phyloP scores from a whole-genome alignment of 371 early-diverging fungal species.

The Nematocida ironsii region DNA sequence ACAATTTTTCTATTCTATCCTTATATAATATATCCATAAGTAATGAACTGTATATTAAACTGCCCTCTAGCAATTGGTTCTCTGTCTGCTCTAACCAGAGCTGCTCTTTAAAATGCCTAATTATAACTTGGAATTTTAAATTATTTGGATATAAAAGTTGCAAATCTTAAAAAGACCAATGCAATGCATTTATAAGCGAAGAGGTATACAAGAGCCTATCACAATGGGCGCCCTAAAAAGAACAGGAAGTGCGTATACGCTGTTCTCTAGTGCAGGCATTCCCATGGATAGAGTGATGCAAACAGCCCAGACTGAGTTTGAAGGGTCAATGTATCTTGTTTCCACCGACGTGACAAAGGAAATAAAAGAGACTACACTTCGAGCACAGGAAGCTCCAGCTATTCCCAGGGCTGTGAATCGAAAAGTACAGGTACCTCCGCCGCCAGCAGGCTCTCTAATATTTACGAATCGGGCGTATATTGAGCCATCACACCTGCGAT shows the following conservation, averaged over 20 bases:
- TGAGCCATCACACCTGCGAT: constrained; percentile 45
- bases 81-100: no score
- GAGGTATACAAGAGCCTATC: background rate
- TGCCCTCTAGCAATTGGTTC: no score
- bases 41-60: no score
- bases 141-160: background rate
- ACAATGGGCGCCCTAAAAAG: background rate
- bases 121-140: background rate
- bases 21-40: no score
- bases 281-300: constrained; percentile 30
- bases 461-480: constrained; percentile 52
- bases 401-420: background rate
- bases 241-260: constrained; percentile 27
- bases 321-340: constrained; percentile 36
- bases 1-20: no score
- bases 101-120: no score
- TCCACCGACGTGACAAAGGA: constrained; percentile 4
- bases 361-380: background rate
- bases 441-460: constrained; percentile 55
- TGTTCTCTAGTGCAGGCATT: constrained; percentile 9
- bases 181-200: constrained; percentile 40
- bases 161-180: constrained; percentile 8
- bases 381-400: background rate
- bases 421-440: constrained; percentile 24
- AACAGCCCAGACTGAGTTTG: constrained; percentile 1